These are phyloP conservation scores for Russula abietina DNA, from an alignment of 768 basidiomycete genomes.

Conservation along the genomic window DNA sequence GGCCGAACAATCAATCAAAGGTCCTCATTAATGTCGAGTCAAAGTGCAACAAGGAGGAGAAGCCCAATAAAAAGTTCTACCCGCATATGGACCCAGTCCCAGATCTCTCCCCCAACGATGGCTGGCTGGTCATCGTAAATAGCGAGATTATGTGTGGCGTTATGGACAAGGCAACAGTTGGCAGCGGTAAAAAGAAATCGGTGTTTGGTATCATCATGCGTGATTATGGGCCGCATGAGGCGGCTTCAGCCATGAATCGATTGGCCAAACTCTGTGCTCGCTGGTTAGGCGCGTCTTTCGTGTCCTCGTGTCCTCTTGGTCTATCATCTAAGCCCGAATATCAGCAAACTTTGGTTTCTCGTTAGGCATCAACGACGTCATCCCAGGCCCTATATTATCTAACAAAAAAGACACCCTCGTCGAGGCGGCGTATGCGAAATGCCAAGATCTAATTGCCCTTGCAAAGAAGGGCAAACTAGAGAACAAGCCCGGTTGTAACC, in stretches of 20 bases:
- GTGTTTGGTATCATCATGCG: conserved; percentile 97
- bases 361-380: conserved; percentile 97
- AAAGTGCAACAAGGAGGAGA: conserved; percentile 87
- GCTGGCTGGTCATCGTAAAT: conserved; percentile 94
- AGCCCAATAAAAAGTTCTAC: conserved; percentile 58
- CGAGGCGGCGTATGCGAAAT: conserved; percentile 81
- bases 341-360: conserved; percentile 97
- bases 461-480: conserved; percentile 90
- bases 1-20: conserved; percentile 76
- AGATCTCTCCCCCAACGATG: conserved; percentile 94
- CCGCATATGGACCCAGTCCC: conserved; percentile 59
- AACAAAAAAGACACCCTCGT: conserved; percentile 80
- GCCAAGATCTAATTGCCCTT: conserved; percentile 77
- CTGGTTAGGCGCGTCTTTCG: conserved; percentile 62
- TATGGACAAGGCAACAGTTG: conserved; percentile 97
- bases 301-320: background rate
- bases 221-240: conserved; percentile 94
- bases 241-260: conserved; percentile 92
- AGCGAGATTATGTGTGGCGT: conserved; percentile 99
- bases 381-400: conserved; percentile 82
- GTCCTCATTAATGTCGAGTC: conserved; percentile 93
- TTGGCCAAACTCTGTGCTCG: conserved; percentile 93
- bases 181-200: conserved; percentile 98
- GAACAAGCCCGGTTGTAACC: conserved; percentile 96
- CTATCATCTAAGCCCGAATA: conserved; percentile 18